Evolutionary conservation across 331 rosid species (phyloP).

Genomic region (Prunus yedoensis): DNA sequence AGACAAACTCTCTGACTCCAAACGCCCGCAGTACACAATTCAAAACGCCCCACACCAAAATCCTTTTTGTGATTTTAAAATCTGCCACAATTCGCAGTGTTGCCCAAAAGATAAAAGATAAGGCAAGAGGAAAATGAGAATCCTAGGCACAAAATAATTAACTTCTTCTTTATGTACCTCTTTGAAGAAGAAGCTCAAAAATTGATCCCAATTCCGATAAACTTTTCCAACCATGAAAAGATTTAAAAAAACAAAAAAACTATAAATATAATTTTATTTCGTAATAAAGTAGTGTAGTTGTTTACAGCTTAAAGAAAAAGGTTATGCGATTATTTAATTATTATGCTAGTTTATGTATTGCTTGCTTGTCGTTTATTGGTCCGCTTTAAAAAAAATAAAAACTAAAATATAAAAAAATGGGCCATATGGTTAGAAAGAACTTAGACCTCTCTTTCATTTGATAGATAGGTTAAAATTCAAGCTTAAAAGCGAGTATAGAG

Average conservation of each 20-base stretch:
- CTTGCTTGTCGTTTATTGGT: background rate
- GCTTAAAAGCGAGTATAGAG: background rate
- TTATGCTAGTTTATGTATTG: conserved; percentile 8
- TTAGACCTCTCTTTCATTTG: background rate
- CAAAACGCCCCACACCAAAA: background rate
- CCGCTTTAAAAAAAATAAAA: background rate
- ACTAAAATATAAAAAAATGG: background rate
- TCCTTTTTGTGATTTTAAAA: conserved; percentile 3
- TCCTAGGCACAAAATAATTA: conserved; percentile 37
- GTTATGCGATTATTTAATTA: conserved; percentile 18
- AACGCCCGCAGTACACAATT: background rate
- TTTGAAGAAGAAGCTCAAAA: too few species aligned
- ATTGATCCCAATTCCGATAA: too few species aligned
- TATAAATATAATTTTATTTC: conserved; percentile 12
- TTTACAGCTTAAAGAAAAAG: conserved; percentile 49
- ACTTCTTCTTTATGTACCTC: too few species aligned
- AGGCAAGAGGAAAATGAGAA: conserved; percentile 38
- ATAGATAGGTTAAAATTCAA: background rate
- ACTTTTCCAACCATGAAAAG: too few species aligned
- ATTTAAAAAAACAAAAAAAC: background rate
- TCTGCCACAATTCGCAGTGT: conserved; percentile 22
- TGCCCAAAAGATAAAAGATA: conserved; percentile 9
- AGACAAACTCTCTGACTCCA: conserved; percentile 4
- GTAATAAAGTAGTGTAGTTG: conserved; percentile 36
- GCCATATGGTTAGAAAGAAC: background rate